Conservation (phyloP, 495 filamentous ascomycete species). For the Xylaria scruposa region DNA sequence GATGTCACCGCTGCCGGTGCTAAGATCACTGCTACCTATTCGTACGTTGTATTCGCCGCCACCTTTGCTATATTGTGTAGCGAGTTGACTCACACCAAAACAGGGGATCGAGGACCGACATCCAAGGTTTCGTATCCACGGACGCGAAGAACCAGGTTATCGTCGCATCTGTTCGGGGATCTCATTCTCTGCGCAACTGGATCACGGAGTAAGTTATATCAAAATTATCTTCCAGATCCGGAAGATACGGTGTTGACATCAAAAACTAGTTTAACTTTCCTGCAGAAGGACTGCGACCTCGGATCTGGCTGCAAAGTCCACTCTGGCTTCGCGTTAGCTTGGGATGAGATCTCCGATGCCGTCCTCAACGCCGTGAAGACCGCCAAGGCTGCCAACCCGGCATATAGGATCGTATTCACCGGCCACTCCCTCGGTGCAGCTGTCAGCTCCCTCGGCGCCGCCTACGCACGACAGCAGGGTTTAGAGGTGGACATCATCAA, state of each 20-base stretch:
- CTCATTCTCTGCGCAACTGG: conserved; percentile 67
- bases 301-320: conserved; percentile 44
- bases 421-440: conserved; percentile 77
- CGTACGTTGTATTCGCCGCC: conserved; percentile 52
- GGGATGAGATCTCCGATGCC: conserved; percentile 40
- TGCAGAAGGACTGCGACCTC: conserved; percentile 43
- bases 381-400: conserved; percentile 48
- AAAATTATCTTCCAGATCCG: not conserved
- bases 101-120: conserved; percentile 63
- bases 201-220: conserved; percentile 62
- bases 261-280: conserved; percentile 40
- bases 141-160: conserved; percentile 68
- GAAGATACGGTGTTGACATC: not conserved
- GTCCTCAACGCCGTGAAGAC: conserved; percentile 35
- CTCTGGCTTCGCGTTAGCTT: conserved; percentile 48
- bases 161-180: conserved; percentile 74
- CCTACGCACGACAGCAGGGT: conserved; percentile 60
- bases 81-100: conserved; percentile 15
- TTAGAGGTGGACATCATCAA: conserved; percentile 58
- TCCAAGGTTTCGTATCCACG: conserved; percentile 71
- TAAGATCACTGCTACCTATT: conserved; percentile 62
- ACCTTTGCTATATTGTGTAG: conserved; percentile 22
- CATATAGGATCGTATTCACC: conserved; percentile 62
- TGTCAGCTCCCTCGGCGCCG: conserved; percentile 66
- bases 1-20: conserved; percentile 64